Evolutionary conservation across 768 basidiomycete species (phyloP), one percentile per base, ranked within the genome.

Genomic region (Russula emetica): DNA sequence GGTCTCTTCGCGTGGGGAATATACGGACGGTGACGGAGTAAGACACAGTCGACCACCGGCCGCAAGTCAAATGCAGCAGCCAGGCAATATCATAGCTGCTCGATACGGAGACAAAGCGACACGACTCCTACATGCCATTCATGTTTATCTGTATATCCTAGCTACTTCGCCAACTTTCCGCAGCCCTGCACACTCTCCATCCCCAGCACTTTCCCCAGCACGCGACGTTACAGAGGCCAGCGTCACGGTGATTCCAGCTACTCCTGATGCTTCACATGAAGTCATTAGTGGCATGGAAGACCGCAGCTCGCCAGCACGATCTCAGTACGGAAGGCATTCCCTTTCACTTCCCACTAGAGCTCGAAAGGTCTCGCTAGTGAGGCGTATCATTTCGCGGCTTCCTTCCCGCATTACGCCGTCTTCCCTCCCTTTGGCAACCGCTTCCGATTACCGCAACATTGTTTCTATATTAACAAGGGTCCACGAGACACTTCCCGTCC

Each of bases 61-160:
- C n/a, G 80, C 85, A 64, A 80, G 80, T n/a, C 76, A 82, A 38
- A 67, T 78, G 60, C 74, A 78, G 20, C 82, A 83, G 52, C 74
- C 76, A 5, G 76, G 76, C 30, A 79, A 79, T 55, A 74, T 81
- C 61, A 80, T 77, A 36, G 69, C 80, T 10, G 74, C 82, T 55
- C 70, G 88, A 3, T 79, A 83, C 66, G 85, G 85, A 18, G 89
- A 88, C 71, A 72, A 78, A 57, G 82, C 82, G 13, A 86, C 80
- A 22, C 84, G 88, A 62, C 90, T 94, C 66, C 79, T 94, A 36
- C 84, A 93, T 68, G 87, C 89, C 28, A 76, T 87, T 4, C 87
- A 94, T 71, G 91, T 91, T 2, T 90, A 92, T 71, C 69, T 87
- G 10, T 97, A 88, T 70, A 84, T 87, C 42, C 79, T 96, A 20